phyloP scores from a whole-genome alignment of 345 rosid genomes.

The Raphanus sativus region DNA sequence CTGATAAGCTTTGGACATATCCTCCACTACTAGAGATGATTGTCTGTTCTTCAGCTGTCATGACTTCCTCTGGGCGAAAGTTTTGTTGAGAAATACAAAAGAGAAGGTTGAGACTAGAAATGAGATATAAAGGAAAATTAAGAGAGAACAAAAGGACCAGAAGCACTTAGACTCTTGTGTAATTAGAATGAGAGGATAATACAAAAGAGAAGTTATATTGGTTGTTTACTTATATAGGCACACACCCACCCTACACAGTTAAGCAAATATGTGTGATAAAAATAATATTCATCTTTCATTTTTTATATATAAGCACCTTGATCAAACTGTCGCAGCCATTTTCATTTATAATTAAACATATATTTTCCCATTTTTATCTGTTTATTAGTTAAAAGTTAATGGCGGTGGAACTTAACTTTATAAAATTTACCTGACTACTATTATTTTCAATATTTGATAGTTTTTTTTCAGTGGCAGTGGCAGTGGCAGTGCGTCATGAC shows the following conservation, averaged over 20 bases:
- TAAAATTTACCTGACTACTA: neutral
- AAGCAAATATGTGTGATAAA: slow-evolving; percentile 2
- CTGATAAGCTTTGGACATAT: slow-evolving; percentile 34
- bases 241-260: neutral
- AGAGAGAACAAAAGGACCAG: neutral
- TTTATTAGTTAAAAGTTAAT: slow-evolving; percentile 1
- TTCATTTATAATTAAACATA: slow-evolving; percentile 5
- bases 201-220: slow-evolving; percentile 28
- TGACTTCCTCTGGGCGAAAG: slow-evolving; percentile 11
- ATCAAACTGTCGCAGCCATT: slow-evolving; percentile 29
- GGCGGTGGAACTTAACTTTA: slow-evolving; percentile 25
- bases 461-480: neutral
- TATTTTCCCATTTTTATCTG: neutral
- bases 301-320: slow-evolving; percentile 9
- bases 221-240: slow-evolving; percentile 29
- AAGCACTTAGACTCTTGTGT: slow-evolving; percentile 6
- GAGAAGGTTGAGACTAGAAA: neutral
- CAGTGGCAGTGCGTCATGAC: slow-evolving; percentile 56
- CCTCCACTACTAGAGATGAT: slow-evolving; percentile 33
- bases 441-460: neutral
- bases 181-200: slow-evolving; percentile 18
- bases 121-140: neutral
- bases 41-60: slow-evolving; percentile 33
- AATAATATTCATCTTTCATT: neutral
- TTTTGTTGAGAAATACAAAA: slow-evolving; percentile 16